Percentiles rank a stretch among this genome's conserved stretches.
phyloP scores from a whole-genome alignment of 2,329 filamentous ascomycete species.

The Aspergillus niger region DNA sequence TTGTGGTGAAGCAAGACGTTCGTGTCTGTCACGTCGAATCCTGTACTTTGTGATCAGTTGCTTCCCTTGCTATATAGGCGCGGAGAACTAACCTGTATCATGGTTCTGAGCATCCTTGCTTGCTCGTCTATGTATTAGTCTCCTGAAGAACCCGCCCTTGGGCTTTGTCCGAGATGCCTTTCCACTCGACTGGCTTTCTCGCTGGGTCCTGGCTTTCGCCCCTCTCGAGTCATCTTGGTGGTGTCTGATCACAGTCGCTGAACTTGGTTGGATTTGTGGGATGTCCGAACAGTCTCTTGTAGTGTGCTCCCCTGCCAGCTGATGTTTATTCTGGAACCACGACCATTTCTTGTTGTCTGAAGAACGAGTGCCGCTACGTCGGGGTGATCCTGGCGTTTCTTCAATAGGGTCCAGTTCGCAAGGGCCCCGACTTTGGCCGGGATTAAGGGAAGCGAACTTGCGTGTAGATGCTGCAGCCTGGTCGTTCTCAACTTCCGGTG shows the following conservation, averaged over 20 bases:
- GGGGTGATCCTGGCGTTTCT: conserved; percentile 42
- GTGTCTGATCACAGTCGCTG: conserved; percentile 31
- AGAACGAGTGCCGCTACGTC: conserved; percentile 22
- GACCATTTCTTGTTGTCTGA: conserved; percentile 48
- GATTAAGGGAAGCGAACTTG: conserved; percentile 23
- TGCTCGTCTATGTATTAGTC: conserved; percentile 54
- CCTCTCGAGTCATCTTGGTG: conserved; percentile 24
- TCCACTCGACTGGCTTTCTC: conserved; percentile 1
- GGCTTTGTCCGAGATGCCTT: conserved; percentile 24
- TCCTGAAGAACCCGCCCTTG: conserved; percentile 54
- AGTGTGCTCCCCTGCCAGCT: conserved; percentile 28
- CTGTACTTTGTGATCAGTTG: conserved; percentile 6
- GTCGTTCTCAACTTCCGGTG: conserved; percentile 21
- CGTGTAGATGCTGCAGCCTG: background rate
- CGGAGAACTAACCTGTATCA: conserved; percentile 41
- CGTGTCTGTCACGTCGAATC: conserved; percentile 7
- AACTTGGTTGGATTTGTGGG: conserved; percentile 27
- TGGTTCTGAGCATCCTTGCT: conserved; percentile 36
- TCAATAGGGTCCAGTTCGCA: conserved; percentile 46
- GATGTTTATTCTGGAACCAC: conserved; percentile 46
- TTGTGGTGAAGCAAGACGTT: conserved; percentile 17
- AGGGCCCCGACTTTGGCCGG: conserved; percentile 30
- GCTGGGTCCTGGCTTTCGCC: background rate
- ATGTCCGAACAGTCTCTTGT: conserved; percentile 19
- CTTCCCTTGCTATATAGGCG: background rate